Evolutionary conservation across 208 protist genomes (phyloP).

Genomic region (Naegleria fowleri): DNA sequence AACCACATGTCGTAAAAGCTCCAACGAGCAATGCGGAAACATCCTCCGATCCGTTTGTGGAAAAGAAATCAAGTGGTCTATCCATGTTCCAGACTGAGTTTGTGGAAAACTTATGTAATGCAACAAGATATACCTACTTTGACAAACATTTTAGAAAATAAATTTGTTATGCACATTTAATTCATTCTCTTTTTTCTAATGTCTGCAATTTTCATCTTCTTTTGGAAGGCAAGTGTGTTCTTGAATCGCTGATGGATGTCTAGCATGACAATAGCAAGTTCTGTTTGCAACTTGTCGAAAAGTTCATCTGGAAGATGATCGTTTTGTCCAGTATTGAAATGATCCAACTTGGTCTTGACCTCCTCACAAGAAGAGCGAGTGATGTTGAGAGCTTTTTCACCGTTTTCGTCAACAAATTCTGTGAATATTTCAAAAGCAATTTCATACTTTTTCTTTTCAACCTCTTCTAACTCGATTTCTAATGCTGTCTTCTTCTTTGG

Average conservation of each 20-base stretch:
- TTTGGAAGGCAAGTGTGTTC: background rate
- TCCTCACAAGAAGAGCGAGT: background rate
- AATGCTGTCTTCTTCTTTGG: background rate
- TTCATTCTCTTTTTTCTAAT: background rate
- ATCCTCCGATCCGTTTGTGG: background rate
- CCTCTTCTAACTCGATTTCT: background rate
- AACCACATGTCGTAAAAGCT: too few relatives aligned
- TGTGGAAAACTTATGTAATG: background rate
- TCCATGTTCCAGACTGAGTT: background rate
- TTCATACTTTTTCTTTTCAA: background rate
- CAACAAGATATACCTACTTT: background rate
- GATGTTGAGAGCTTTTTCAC: background rate
- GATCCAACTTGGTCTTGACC: background rate
- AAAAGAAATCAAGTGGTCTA: background rate
- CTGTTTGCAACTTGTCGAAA: background rate
- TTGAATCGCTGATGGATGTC: background rate
- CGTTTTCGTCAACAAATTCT: background rate
- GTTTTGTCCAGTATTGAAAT: background rate
- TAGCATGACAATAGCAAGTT: background rate
- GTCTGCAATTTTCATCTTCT: background rate
- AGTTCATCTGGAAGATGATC: background rate
- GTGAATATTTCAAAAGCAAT: background rate
- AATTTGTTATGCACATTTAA: background rate
- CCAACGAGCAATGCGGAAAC: background rate
- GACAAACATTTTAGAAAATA: background rate